A percentile compares a stretch with the other conserved stretches of the same genome.
Evolutionary conservation across 2,329 filamentous ascomycete genomes (phyloP).

Genomic region (Aspergillus pseudoterreus): DNA sequence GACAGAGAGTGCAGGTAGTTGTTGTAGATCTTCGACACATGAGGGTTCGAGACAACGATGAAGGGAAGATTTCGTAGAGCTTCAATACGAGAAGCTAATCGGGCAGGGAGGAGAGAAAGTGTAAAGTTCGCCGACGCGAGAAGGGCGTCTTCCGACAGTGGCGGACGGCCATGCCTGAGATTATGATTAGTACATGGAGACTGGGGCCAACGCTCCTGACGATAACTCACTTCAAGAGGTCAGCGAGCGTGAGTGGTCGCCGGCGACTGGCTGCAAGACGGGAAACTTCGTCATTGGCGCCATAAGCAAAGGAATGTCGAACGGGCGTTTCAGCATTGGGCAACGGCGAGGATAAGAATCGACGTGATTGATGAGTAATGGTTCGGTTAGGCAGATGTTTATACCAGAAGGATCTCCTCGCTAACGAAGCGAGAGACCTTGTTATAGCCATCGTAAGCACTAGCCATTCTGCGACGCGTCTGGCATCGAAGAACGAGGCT

Average conservation of each 20-base stretch:
- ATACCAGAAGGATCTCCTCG: slow-evolving; percentile 7
- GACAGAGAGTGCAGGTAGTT: slow-evolving; percentile 94
- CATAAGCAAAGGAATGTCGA: slow-evolving; percentile 47
- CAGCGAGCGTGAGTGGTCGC: slow-evolving; percentile 77
- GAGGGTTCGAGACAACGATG: slow-evolving; percentile 96
- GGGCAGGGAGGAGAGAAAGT: slow-evolving; percentile 83
- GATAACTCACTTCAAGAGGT: slow-evolving; percentile 73
- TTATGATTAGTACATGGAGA: neutral
- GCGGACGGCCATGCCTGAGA: slow-evolving; percentile 70
- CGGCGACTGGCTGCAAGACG: slow-evolving; percentile 73
- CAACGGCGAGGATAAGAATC: slow-evolving; percentile 17
- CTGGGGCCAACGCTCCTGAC: neutral
- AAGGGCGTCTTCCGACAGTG: slow-evolving; percentile 73
- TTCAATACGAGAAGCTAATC: slow-evolving; percentile 89
- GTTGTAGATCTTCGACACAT: slow-evolving; percentile 89
- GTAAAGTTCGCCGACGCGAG: slow-evolving; percentile 94
- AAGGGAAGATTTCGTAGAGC: slow-evolving; percentile 90
- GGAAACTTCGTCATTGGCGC: slow-evolving; percentile 72
- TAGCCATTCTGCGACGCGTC: slow-evolving; percentile 17
- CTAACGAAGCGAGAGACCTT: slow-evolving; percentile 10
- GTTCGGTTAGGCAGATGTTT: neutral
- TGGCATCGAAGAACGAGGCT: neutral
- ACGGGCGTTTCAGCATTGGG: slow-evolving; percentile 33
- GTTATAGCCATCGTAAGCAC: slow-evolving; percentile 18
- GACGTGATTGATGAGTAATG: slow-evolving; percentile 7